phyloP scores from a whole-genome alignment of 176 grass and related monocot genomes.

The Cenchrus purpureus region DNA sequence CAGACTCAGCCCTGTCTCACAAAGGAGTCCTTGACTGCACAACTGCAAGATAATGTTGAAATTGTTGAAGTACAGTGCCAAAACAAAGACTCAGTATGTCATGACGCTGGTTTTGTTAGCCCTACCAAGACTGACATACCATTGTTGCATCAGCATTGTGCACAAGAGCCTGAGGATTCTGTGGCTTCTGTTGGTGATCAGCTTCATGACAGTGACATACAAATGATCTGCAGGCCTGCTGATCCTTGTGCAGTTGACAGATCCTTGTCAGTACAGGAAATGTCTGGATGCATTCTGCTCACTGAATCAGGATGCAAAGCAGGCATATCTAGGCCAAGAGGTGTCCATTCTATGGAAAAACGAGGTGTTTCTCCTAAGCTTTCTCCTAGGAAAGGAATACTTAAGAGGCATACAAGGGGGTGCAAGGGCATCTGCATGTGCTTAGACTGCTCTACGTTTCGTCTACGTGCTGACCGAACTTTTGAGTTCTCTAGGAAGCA shows the following conservation, averaged over 20 bases:
- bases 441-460: slow-evolving; percentile 71
- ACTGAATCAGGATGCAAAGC: slow-evolving; percentile 26
- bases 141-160: slow-evolving; percentile 7
- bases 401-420: slow-evolving; percentile 62
- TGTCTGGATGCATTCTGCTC: slow-evolving; percentile 41
- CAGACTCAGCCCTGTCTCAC: slow-evolving; percentile 26
- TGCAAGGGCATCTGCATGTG: slow-evolving; percentile 91
- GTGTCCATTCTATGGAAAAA: slow-evolving; percentile 33
- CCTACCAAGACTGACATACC: slow-evolving; percentile 27
- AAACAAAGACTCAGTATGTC: slow-evolving; percentile 27
- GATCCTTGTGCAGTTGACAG: slow-evolving; percentile 30
- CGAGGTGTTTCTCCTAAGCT: slow-evolving; percentile 41
- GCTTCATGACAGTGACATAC: slow-evolving; percentile 27
- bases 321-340: neutral
- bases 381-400: slow-evolving; percentile 68
- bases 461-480: slow-evolving; percentile 64
- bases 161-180: neutral
- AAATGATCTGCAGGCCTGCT: slow-evolving; percentile 39
- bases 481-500: slow-evolving; percentile 95
- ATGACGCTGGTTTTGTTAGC: slow-evolving; percentile 23
- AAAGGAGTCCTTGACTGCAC: slow-evolving; percentile 24
- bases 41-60: slow-evolving; percentile 41
- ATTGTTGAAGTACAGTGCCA: slow-evolving; percentile 39
- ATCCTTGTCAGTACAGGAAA: slow-evolving; percentile 59
- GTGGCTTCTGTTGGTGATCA: slow-evolving; percentile 47